These are phyloP conservation scores for Achaetomiella virescens DNA, from an alignment of 495 filamentous ascomycete species.

Conservation along the genomic window DNA sequence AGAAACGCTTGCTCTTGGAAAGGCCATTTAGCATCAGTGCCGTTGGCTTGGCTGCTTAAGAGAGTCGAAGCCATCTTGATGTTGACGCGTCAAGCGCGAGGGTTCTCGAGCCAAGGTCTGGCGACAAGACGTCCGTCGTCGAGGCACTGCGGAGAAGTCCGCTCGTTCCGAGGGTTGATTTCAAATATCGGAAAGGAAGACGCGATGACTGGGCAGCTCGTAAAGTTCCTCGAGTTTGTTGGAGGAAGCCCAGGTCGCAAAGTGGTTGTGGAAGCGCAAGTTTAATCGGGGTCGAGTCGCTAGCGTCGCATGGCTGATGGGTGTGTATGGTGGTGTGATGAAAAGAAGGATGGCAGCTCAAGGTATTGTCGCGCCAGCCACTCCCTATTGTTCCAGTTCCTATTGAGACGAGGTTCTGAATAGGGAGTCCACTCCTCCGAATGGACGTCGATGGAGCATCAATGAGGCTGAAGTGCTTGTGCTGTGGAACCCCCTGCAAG, in stretches of 20 bases:
- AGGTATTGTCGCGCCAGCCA: neutral
- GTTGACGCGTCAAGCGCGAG: slow-evolving; percentile 1
- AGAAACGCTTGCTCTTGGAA: slow-evolving; percentile 57
- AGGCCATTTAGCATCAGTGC: slow-evolving; percentile 21
- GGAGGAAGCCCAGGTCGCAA: neutral
- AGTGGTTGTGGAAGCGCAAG: neutral
- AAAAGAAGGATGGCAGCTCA: neutral
- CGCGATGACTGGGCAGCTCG: neutral
- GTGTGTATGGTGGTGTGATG: neutral
- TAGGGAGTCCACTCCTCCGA: neutral
- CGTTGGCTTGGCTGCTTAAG: slow-evolving; percentile 27
- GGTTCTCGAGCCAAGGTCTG: neutral
- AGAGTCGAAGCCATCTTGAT: slow-evolving; percentile 26
- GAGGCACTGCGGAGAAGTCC: no score
- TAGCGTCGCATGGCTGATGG: neutral
- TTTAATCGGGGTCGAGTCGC: neutral
- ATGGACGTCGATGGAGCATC: neutral
- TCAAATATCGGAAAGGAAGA: neutral
- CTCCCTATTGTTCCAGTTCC: neutral
- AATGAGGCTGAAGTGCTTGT: slow-evolving; percentile 11
- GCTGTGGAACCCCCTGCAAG: neutral
- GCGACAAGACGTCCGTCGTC: neutral
- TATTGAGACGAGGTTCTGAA: slow-evolving; percentile 6
- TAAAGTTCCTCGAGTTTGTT: neutral
- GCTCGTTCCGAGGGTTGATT: no score